Evolutionary conservation across 2,329 filamentous ascomycete genomes (phyloP), one percentile per base, ranked within the genome.

Genomic region (Nemania sp.): DNA sequence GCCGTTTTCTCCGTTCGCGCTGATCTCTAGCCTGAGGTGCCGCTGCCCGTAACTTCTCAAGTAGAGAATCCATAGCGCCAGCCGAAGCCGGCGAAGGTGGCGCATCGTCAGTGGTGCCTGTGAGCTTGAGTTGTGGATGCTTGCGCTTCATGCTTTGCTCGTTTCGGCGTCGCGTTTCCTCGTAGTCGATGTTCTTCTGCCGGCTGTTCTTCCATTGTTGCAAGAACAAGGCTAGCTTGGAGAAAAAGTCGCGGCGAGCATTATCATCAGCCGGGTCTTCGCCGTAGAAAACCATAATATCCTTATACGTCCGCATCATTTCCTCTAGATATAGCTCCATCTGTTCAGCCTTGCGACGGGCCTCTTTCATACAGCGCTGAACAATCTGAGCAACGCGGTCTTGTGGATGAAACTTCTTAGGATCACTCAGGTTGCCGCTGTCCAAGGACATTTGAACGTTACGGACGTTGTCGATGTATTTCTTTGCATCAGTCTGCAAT

Each of bases 341-440:
- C 76, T 97, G 94, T 72, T 97, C 93, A 2, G 94, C 91, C 77
- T 97, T 99, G 65, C 93, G 83, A 58, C 94, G 80, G 17, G 94
- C 94, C 62, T 99, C 94, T 77, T 97, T 97, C 93, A 99, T 97
- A 61, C 83, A 87, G 46, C 93, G 82, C 73, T 96, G 91, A 50
- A 96, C 92, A 28, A 97, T 81, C 73, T 95, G 90, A 59, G 88
- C 89, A 37, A 97, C 92, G 56, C 94, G 90, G 72, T 99, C 94
- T 73, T 97, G 90, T 15, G 94, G 93, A 69, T 99, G 94, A 80
- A 99, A 99, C 66, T 93, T 95, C 79, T 94, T 97, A 39, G 93
- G 89, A 69, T 99, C 94, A 69, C 91, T 96, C 60, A 99, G 78
- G 70, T 96, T 97, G 65, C 94, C 94, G 28, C 86, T 88, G 73